Evolutionary conservation across 139 green algal species (phyloP).

Genomic region (Yamagishiella unicocca): DNA sequence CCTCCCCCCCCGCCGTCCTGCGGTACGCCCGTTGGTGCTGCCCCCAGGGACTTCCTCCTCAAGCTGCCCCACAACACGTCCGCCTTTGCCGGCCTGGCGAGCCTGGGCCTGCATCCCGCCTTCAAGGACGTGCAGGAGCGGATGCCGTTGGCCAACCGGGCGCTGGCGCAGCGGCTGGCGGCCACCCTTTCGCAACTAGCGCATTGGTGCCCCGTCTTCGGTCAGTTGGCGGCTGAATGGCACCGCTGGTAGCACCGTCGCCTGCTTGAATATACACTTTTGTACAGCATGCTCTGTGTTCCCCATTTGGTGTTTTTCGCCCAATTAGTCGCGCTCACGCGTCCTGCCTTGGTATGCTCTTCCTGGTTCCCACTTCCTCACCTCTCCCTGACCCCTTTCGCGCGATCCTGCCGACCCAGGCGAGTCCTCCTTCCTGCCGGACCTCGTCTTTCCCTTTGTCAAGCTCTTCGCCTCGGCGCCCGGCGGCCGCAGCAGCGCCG

Average conservation of each 20-base stretch:
- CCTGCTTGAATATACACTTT: no score
- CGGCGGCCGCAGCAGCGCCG: neutral
- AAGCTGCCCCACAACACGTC: constrained; percentile 72
- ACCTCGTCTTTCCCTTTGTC: constrained; percentile 76
- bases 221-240: no score
- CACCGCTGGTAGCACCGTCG: no score
- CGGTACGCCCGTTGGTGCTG: no score
- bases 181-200: constrained; percentile 70
- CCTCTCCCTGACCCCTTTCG: no score
- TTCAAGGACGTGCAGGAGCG: constrained; percentile 54
- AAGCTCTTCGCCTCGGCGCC: constrained; percentile 58
- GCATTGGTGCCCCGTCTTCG: constrained; percentile 76
- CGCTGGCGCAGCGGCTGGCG: constrained; percentile 57
- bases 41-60: constrained; percentile 71
- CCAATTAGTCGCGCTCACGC: no score
- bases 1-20: neutral
- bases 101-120: constrained; percentile 61
- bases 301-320: no score
- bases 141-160: constrained; percentile 40
- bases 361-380: neutral
- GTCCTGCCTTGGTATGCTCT: no score
- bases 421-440: constrained; percentile 68
- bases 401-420: no score
- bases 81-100: constrained; percentile 65
- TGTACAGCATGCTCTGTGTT: no score